Percentiles rank a stretch among this genome's conserved stretches.
Evolutionary conservation across 352 stramenopile genomes (phyloP).

Genomic region (Pythium grandisporangium): DNA sequence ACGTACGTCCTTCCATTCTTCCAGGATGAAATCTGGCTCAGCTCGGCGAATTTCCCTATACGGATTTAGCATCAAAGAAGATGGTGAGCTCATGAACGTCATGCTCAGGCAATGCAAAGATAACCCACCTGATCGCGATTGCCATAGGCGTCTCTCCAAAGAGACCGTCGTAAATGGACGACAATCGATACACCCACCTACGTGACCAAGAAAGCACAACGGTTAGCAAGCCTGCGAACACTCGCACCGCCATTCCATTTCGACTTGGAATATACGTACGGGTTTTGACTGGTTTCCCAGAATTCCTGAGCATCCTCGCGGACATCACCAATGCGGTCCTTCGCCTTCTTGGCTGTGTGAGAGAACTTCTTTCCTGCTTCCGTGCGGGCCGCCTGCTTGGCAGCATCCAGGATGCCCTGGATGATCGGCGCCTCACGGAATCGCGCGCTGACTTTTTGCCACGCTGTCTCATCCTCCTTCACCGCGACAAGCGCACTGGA

Average conservation of each 20-base stretch:
- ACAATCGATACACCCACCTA: constrained; percentile 94
- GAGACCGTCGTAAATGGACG: constrained; percentile 96
- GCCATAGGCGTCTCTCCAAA: constrained; percentile 96
- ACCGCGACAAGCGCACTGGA: constrained; percentile 76
- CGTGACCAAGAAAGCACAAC: background rate
- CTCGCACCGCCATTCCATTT: too few relatives aligned
- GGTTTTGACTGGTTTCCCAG: constrained; percentile 99
- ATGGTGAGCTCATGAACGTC: too few relatives aligned
- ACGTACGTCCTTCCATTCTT: constrained; percentile 89
- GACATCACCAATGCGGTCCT: constrained; percentile 74
- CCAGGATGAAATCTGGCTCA: constrained; percentile 95
- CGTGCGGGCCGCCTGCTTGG: constrained; percentile 67
- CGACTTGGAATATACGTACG: constrained; percentile 56
- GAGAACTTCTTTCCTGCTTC: constrained; percentile 68
- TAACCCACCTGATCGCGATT: constrained; percentile 80
- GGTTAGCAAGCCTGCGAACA: too few relatives aligned
- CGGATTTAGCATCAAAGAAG: too few relatives aligned
- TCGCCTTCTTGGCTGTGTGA: constrained; percentile 61
- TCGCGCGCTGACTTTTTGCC: constrained; percentile 90
- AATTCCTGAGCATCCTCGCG: constrained; percentile 87
- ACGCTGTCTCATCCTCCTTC: constrained; percentile 91
- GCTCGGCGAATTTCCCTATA: constrained; percentile 89
- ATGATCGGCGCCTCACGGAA: constrained; percentile 95
- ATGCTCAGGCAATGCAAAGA: too few relatives aligned
- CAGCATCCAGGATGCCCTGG: constrained; percentile 77